A percentile compares a stretch with the other conserved stretches of the same genome.
phyloP scores from a whole-genome alignment of 1,284 basidiomycete species.

The Naganishia cerealis region DNA sequence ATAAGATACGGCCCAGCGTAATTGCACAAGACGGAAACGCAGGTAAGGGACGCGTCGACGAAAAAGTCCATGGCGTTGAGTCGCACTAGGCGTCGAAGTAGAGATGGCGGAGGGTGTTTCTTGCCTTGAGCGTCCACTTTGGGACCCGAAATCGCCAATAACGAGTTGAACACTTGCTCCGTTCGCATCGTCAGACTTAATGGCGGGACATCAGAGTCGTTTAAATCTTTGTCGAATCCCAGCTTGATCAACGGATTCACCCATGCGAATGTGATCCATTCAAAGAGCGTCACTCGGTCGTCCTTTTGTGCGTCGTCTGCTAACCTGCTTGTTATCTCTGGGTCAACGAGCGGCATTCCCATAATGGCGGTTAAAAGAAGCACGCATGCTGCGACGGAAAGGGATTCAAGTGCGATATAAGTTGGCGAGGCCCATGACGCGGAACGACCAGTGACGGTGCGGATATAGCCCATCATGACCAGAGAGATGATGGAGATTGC shows the following conservation, averaged over 20 bases:
- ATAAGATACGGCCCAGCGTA: constrained; percentile 58
- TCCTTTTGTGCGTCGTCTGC: constrained; percentile 56
- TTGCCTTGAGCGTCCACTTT: constrained; percentile 11
- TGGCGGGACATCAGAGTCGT: constrained; percentile 69
- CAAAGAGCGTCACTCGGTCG: constrained; percentile 70
- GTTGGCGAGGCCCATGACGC: constrained; percentile 43
- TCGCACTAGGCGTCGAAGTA: constrained; percentile 65
- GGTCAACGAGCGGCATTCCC: constrained; percentile 44
- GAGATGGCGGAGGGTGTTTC: constrained; percentile 44
- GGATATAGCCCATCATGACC: constrained; percentile 39
- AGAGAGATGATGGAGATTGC: constrained; percentile 39
- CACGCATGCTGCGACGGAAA: constrained; percentile 33
- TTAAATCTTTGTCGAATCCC: constrained; percentile 64
- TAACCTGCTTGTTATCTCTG: constrained; percentile 41
- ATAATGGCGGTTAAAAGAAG: constrained; percentile 37
- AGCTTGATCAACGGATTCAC: constrained; percentile 66
- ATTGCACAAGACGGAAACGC: constrained; percentile 66
- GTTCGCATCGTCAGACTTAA: constrained; percentile 70
- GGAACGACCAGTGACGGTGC: constrained; percentile 35
- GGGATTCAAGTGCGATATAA: constrained; percentile 39
- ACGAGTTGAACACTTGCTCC: constrained; percentile 63
- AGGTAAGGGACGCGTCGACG: constrained; percentile 67
- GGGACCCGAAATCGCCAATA: constrained; percentile 33
- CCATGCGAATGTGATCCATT: constrained; percentile 76
- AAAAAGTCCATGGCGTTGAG: constrained; percentile 73